phyloP scores from a whole-genome alignment of 2,329 filamentous ascomycete species.

The Diaporthe helianthi region DNA sequence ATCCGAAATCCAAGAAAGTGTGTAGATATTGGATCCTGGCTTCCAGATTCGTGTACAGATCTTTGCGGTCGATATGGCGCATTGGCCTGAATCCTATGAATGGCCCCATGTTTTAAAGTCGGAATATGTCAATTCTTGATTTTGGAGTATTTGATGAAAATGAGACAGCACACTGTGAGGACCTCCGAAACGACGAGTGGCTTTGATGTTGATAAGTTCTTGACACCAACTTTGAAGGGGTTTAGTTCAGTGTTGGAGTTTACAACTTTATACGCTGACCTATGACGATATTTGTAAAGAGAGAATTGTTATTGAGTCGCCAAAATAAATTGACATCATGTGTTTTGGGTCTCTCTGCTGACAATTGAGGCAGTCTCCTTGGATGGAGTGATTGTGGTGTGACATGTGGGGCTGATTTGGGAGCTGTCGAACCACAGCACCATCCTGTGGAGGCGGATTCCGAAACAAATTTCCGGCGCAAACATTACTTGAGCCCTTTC shows the following conservation, averaged over 20 bases:
- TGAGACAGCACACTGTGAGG: neutral
- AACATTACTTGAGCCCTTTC: neutral
- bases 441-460: constrained; percentile 24
- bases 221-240: neutral
- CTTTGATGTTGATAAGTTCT: neutral
- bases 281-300: constrained; percentile 11
- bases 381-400: constrained; percentile 34
- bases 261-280: neutral
- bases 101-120: constrained; percentile 20
- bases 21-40: constrained; percentile 75
- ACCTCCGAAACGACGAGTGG: neutral
- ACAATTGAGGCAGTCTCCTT: constrained; percentile 31
- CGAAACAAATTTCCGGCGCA: neutral
- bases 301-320: neutral
- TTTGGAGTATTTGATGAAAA: neutral
- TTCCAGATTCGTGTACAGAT: constrained; percentile 75
- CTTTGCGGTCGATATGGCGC: constrained; percentile 72
- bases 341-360: constrained; percentile 32
- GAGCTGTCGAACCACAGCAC: constrained; percentile 33
- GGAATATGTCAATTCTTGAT: neutral
- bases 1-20: constrained; percentile 77
- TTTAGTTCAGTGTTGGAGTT: neutral
- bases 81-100: constrained; percentile 38
- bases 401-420: constrained; percentile 32
- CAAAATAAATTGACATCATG: constrained; percentile 29